Base-by-base conservation (phyloP, 2,329 filamentous ascomycete genomes). In the Ophiostoma sp. region DNA sequence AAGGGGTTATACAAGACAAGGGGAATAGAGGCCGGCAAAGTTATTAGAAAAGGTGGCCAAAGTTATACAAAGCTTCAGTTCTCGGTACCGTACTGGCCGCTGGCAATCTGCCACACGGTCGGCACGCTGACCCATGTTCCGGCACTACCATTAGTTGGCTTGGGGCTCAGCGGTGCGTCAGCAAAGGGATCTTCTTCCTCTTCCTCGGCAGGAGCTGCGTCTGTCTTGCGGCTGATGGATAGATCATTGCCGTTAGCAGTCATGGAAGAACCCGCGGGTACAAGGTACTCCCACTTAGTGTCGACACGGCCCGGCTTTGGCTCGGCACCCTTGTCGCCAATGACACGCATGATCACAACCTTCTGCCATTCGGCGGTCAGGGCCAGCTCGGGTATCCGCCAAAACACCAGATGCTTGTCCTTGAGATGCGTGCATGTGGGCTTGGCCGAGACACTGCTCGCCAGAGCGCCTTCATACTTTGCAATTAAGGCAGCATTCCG, bases 391-490 rank as follows among this genome's bases (percentile, higher is more conserved):
- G 89, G 89, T 0, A 95, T 80, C 17, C 89, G 88, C 92, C 92
- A 96, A 82, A 91, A 93, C 15, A 95, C 88, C 33, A 93, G 77
- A 65, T 89, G 88, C 76, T 90, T 90, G 64, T 94, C 91, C 75
- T 90, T 90, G 31, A 90, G 83, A 76, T 94, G 93, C 0, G 87
- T 93, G n/a, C 92, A 92, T 0, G 86, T 81, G 0, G 92, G 92
- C 77, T 94, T 94, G 17, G 89, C 92, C 78, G 93, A 90, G 70
- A 89, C 92, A 20, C 85, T 85, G 4, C 82, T 85, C 0, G 91
- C 87, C 73, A 84, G 85, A 11, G 82, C 83, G 52, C 90, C 89
- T 62, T 92, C 89, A 74, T 96, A 90, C 0, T 86, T 87, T 39
- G 90, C 87, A 20, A 92, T 84, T 35, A 96, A 83, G 6, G 90